These are phyloP conservation scores for Lenwebbia sp. DNA, from an alignment of 345 rosid genomes.

Conservation along the genomic window DNA sequence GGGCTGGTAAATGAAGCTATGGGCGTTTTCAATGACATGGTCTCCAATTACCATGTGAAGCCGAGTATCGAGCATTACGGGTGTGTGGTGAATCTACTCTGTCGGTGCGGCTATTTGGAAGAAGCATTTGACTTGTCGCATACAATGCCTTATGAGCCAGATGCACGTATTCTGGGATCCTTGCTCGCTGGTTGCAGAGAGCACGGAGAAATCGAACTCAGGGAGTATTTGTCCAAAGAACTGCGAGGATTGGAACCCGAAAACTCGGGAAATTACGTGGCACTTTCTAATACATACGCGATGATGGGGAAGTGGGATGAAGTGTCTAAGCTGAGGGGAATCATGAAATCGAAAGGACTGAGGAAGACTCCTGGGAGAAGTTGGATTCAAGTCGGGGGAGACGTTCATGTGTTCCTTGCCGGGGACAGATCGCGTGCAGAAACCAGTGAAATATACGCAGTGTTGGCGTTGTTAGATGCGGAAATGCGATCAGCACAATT, in stretches of 20 bases:
- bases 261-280: constrained; percentile 41
- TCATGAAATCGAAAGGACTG: constrained; percentile 42
- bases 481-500: constrained; percentile 3
- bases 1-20: constrained; percentile 29
- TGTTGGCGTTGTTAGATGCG: constrained; percentile 20
- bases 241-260: constrained; percentile 28
- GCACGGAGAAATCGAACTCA: constrained; percentile 18
- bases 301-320: constrained; percentile 36
- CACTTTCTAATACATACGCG: constrained; percentile 46
- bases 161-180: constrained; percentile 34
- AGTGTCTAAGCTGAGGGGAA: constrained; percentile 29
- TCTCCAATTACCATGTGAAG: constrained; percentile 9
- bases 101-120: constrained; percentile 24
- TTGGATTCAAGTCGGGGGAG: constrained; percentile 39
- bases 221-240: constrained; percentile 20
- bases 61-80: constrained; percentile 50
- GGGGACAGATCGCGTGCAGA: constrained; percentile 32
- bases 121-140: constrained; percentile 22
- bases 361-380: constrained; percentile 50
- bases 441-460: constrained; percentile 12
- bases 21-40: constrained; percentile 22
- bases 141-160: constrained; percentile 35
- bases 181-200: constrained; percentile 31
- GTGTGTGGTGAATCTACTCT: constrained; percentile 31
- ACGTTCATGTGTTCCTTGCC: constrained; percentile 34